Base-by-base conservation (phyloP, 1,139 yeast genomes). In the Lodderomyces metapsilosis region DNA sequence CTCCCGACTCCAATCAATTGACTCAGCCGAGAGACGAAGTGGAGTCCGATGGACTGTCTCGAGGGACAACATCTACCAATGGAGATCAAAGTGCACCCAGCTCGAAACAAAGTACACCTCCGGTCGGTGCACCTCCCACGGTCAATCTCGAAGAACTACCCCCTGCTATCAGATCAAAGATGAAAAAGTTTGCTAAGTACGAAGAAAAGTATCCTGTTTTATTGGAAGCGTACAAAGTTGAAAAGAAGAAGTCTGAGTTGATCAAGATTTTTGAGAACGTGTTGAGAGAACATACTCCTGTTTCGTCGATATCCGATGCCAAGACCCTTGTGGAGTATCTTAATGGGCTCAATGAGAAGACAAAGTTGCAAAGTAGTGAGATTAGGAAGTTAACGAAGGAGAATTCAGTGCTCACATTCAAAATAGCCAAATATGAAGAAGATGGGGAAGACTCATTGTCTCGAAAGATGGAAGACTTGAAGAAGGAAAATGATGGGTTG, bases 121-220 rank as follows among this genome's bases (percentile, higher is more conserved):
- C 39, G 15, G 49, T 56, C n/a, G 55, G 59, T 2, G 60, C 42
- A 8, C 22, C 22, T 5, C 5, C 5, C 8, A 8, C 22, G 22
- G 32, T 50, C 66, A 30, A 64, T 65, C 6, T 15, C 9, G 44
- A 43, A 8, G 67, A 72, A 2, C 60, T 83, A 25, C 80, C 89
- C 0, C 72, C 73, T 5, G 75, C 74, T 8, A 61, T 86, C 22
- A 74, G 76, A 50, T 66, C 82, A 11, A 85, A 84, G 53, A 64
- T 91, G 62, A 76, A 77, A 47, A 89, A 88, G 66, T 88, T 88
- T 57, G 81, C 78, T 44, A 89, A 88, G 59, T 92, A 89, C 59
- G 98, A 92, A 60, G 86, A 85, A 43, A 88, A 88, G 57, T 91
- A 89, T 58, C 98, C 97, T 0, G 64, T 81, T 16, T 68, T 91